A percentile compares a stretch with the other conserved stretches of the same genome.
phyloP scores from a whole-genome alignment of 2,329 filamentous ascomycete genomes.

The Alternaria gansuensis region DNA sequence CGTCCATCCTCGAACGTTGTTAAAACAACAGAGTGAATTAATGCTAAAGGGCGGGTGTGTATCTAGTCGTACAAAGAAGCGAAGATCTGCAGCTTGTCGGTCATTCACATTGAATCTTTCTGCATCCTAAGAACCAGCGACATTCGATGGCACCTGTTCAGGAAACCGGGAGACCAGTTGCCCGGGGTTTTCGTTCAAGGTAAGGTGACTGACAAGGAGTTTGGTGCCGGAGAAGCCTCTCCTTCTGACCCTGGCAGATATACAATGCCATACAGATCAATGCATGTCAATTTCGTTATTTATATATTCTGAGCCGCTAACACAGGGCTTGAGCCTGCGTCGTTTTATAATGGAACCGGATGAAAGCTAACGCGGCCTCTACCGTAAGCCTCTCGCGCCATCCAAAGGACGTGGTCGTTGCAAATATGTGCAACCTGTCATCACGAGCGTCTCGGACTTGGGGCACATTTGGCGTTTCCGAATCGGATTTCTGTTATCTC shows the following conservation, averaged over 20 bases:
- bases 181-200: too few relatives aligned
- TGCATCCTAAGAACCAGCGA: too few relatives aligned
- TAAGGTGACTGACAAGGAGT: too few relatives aligned
- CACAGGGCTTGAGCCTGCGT: background rate
- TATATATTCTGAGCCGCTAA: background rate
- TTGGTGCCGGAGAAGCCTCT: too few relatives aligned
- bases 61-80: too few relatives aligned
- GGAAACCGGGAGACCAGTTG: too few relatives aligned
- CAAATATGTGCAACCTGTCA: background rate
- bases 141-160: too few relatives aligned
- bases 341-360: background rate
- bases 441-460: background rate
- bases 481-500: background rate
- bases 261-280: background rate
- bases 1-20: too few relatives aligned
- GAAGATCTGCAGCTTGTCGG: too few relatives aligned
- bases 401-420: background rate
- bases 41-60: too few relatives aligned
- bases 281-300: background rate
- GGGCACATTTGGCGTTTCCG: slow-evolving; percentile 1
- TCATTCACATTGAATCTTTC: too few relatives aligned
- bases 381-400: slow-evolving; percentile 1
- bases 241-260: background rate
- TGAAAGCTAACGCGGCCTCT: slow-evolving; percentile 1
- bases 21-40: too few relatives aligned